Base-by-base conservation (phyloP, 163 green algal species). In the Chlamydomonas reinhardtii region DNA sequence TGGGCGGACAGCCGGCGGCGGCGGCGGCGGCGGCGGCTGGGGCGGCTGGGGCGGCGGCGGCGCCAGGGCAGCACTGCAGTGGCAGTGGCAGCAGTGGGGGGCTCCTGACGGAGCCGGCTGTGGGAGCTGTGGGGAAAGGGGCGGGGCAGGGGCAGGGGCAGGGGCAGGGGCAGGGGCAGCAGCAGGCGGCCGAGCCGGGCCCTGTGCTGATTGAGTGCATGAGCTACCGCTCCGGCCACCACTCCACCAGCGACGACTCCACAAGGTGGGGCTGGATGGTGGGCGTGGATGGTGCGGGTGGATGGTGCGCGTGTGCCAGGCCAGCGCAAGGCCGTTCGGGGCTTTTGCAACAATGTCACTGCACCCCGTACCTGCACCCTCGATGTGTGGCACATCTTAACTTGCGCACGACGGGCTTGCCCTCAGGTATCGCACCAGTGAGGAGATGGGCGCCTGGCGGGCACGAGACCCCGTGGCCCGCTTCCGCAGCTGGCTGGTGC, bases 221-320 rank as follows among this genome's bases (percentile, higher is more conserved):
- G 96, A 95, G 91, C 39, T 99, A 99, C 88, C 92, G 97, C 29
- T 92, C 64, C n/a, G 97, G 97, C 4, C 97, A 99, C 92, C 97
- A 99, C 85, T 98, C 94, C 17, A 99, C 97, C 9, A 96, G 90
- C 2, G 97, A 99, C 78, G 97, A 99, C 92, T 98, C 95, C 14
- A 94, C 92, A 2, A 84, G 93, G 92, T 94, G 74, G 27, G 76
- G 17, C 43, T 68, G 59, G 59, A 66, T 9, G 8, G 19, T 29
- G 24, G 11, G 61, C 3, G 61, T 17, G 39, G 5, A 8, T 48
- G 39, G 39, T 48, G 39, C 5, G 39, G 39, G 39, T 8, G 39
- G n/a, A n/a, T n/a, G n/a, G n/a, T n/a, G n/a, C n/a, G n/a, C n/a
- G n/a, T n/a, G n/a, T n/a, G n/a, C n/a, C n/a, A n/a, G n/a, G n/a